Percentiles rank a stretch among this genome's conserved stretches.
These are phyloP conservation scores for Xylaria sp. DNA, from an alignment of 2,329 filamentous ascomycete genomes.

Conservation along the genomic window DNA sequence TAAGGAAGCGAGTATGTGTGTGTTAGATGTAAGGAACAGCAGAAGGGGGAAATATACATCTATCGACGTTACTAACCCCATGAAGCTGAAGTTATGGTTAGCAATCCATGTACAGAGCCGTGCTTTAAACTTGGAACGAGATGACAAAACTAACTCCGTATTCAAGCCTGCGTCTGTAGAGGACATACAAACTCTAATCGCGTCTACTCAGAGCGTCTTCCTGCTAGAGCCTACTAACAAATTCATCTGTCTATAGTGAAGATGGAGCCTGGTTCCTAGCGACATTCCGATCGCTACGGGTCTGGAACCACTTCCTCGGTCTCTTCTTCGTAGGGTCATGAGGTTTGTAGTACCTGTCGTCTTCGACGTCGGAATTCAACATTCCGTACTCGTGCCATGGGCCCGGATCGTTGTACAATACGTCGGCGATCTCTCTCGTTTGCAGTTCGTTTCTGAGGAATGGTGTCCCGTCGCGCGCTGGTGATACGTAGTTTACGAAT, in stretches of 20 bases:
- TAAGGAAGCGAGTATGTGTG: too few species aligned
- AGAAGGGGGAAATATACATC: too few species aligned
- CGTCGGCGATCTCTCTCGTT: neutral
- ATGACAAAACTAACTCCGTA: neutral
- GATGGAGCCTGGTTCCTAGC: neutral
- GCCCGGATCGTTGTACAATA: neutral
- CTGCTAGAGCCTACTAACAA: neutral
- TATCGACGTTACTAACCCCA: too few species aligned
- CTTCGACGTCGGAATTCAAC: slow-evolving; percentile 11
- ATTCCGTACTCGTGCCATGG: slow-evolving; percentile 14
- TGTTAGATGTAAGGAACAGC: too few species aligned
- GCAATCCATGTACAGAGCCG: neutral
- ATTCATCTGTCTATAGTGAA: neutral
- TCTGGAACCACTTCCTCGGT: neutral
- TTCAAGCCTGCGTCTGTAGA: neutral
- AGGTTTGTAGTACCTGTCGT: neutral
- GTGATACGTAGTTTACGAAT: neutral
- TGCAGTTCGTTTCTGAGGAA: neutral
- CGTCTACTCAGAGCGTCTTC: neutral
- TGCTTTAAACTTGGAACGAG: neutral
- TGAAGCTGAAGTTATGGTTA: neutral
- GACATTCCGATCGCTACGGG: neutral
- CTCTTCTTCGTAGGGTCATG: neutral
- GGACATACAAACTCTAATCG: neutral
- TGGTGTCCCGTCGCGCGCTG: neutral